Evolutionary conservation across 2,329 filamentous ascomycete genomes (phyloP).

Genomic region (Teratosphaeria gauchensis): DNA sequence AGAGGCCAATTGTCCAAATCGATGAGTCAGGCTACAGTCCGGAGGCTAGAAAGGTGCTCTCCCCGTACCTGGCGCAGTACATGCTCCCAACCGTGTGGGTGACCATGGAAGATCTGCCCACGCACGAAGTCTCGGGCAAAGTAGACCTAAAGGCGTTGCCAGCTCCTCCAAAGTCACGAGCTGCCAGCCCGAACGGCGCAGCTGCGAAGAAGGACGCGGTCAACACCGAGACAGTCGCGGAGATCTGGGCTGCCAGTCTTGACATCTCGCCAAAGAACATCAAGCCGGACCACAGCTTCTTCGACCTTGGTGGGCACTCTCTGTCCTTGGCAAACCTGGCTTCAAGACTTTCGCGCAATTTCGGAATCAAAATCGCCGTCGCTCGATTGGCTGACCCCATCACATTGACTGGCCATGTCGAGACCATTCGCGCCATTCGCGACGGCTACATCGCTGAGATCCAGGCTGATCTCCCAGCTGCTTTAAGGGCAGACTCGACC

Average conservation of each 20-base stretch:
- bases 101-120: conserved; percentile 59
- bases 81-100: conserved; percentile 78
- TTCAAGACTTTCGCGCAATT: conserved; percentile 57
- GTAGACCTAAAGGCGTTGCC: conserved; percentile 64
- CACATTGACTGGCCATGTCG: conserved; percentile 62
- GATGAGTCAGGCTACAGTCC: conserved; percentile 64
- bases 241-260: conserved; percentile 62
- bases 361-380: conserved; percentile 64
- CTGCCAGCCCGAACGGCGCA: background rate
- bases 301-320: conserved; percentile 72
- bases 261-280: conserved; percentile 54
- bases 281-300: conserved; percentile 65
- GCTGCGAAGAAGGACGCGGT: conserved; percentile 48
- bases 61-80: conserved; percentile 63
- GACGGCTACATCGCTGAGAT: conserved; percentile 66
- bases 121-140: conserved; percentile 71
- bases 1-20: conserved; percentile 54
- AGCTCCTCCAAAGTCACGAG: conserved; percentile 47
- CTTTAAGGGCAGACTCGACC: conserved; percentile 56
- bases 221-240: conserved; percentile 55
- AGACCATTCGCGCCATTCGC: conserved; percentile 59
- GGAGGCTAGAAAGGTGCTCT: conserved; percentile 54
- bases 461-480: conserved; percentile 63
- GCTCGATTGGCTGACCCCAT: conserved; percentile 60
- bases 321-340: conserved; percentile 67